Evolutionary conservation across 495 filamentous ascomycete genomes (phyloP).

Genomic region (Hypoxylon perforatum): DNA sequence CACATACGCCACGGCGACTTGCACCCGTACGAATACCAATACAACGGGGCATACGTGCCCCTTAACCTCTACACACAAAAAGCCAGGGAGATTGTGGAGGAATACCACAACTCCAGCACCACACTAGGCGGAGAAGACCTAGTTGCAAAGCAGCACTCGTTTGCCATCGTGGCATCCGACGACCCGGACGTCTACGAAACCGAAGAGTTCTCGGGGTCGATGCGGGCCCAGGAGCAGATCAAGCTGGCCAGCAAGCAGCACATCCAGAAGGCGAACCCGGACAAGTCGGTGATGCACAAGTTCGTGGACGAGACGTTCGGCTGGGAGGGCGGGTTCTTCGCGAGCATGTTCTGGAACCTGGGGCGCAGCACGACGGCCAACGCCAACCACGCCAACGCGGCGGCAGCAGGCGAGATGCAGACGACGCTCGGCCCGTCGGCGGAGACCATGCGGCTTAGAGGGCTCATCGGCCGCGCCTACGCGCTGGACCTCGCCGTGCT

Average conservation of each 20-base stretch:
- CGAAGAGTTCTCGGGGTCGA: constrained; percentile 61
- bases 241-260: constrained; percentile 68
- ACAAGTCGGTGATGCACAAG: constrained; percentile 58
- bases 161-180: constrained; percentile 73
- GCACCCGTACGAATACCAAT: constrained; percentile 73
- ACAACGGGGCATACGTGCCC: constrained; percentile 74
- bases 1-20: constrained; percentile 80
- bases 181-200: constrained; percentile 73
- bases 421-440: constrained; percentile 51
- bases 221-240: constrained; percentile 72
- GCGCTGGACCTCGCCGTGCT: constrained; percentile 76
- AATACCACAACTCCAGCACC: constrained; percentile 47
- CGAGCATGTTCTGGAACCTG: constrained; percentile 74
- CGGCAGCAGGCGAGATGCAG: constrained; percentile 23
- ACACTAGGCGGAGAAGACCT: constrained; percentile 45
- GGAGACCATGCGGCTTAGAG: constrained; percentile 66
- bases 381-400: too few species aligned
- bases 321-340: constrained; percentile 82
- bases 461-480: constrained; percentile 76
- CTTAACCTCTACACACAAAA: constrained; percentile 66
- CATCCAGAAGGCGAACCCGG: constrained; percentile 46
- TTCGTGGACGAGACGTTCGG: constrained; percentile 74
- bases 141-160: constrained; percentile 51
- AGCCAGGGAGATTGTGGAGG: constrained; percentile 57
- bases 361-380: constrained; percentile 55